Evolutionary conservation across 768 basidiomycete species (phyloP), one percentile per base, ranked within the genome.

Genomic region (Mycena galopus): DNA sequence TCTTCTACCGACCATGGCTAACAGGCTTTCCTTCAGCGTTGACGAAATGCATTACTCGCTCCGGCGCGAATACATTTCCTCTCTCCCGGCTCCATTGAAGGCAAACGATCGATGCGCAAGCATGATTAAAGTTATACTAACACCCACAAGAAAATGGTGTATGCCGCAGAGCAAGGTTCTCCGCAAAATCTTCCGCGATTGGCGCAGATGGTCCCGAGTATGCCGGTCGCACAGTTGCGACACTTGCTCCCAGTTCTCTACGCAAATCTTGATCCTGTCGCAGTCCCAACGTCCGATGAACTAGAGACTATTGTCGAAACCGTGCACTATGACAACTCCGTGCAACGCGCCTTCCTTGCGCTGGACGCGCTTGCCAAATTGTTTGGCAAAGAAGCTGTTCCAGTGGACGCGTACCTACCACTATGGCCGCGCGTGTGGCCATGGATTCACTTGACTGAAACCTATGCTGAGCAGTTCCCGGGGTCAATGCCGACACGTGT

Each of bases 11-110:
- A 50, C 23, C 47, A 23, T 50, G 47, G 47, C 42, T 50, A 23
- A 50, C n/a, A 6, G 47, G 12, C 47, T 17, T 50, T 50, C 47
- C 47, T 50, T 50, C 47, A 50, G 47, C 47, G 42, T 23, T 50
- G 23, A 23, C 5, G 47, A 50, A 50, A 50, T 50, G 47, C 47
- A 50, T 50, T n/a, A 50, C 47, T 50, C 47, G 23, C 47, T 50
- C 47, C n/a, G 47, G 47, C 47, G n/a, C n/a, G 47, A 50, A n/a
- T 50, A 50, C 47, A 50, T 50, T 50, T 50, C 47, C 47, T n/a
- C 47, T 50, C 47, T 50, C 47, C 47, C 47, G 47, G 47, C 42
- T 50, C 47, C 47, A 50, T 50, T 50, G 23, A 50, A 50, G 47
- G 47, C 19, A 50, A 50, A 5, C 12, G 47, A 50, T 44, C 17